Percentiles rank a stretch among this genome's conserved stretches.
Evolutionary conservation across 2,329 filamentous ascomycete genomes (phyloP).

Genomic region (Cercospora janseana): DNA sequence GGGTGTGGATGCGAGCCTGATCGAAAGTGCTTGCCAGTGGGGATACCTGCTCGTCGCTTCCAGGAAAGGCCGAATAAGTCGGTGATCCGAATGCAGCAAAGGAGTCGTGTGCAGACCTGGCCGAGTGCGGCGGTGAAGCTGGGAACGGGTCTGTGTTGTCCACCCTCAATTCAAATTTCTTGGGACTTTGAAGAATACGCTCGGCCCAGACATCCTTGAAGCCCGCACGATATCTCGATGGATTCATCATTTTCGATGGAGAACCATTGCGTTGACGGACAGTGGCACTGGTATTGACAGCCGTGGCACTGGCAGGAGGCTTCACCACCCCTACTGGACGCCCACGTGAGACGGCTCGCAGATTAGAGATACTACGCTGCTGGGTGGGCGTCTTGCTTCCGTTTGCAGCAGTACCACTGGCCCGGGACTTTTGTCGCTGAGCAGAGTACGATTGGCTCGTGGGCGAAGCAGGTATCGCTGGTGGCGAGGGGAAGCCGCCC

Average conservation of each 20-base stretch:
- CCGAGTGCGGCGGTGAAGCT: conserved; percentile 48
- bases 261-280: conserved; percentile 35
- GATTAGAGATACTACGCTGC: conserved; percentile 30
- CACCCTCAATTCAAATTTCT: conserved; percentile 52
- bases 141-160: conserved; percentile 43
- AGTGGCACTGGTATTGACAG: conserved; percentile 27
- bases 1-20: conserved; percentile 34
- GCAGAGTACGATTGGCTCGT: conserved; percentile 34
- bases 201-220: conserved; percentile 54
- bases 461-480: conserved; percentile 33
- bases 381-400: conserved; percentile 29
- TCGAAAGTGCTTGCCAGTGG: conserved; percentile 35
- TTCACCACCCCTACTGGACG: conserved; percentile 35
- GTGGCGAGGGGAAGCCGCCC: conserved; percentile 38
- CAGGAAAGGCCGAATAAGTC: conserved; percentile 22
- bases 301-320: conserved; percentile 27
- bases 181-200: conserved; percentile 45
- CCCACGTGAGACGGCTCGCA: conserved; percentile 36
- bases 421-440: conserved; percentile 30
- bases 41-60: conserved; percentile 34
- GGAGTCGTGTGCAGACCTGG: conserved; percentile 41
- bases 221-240: conserved; percentile 47
- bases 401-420: conserved; percentile 32
- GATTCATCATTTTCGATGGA: conserved; percentile 55
- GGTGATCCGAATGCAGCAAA: conserved; percentile 37